Conservation (phyloP, 768 basidiomycete species). For the Galerina sulciceps region DNA sequence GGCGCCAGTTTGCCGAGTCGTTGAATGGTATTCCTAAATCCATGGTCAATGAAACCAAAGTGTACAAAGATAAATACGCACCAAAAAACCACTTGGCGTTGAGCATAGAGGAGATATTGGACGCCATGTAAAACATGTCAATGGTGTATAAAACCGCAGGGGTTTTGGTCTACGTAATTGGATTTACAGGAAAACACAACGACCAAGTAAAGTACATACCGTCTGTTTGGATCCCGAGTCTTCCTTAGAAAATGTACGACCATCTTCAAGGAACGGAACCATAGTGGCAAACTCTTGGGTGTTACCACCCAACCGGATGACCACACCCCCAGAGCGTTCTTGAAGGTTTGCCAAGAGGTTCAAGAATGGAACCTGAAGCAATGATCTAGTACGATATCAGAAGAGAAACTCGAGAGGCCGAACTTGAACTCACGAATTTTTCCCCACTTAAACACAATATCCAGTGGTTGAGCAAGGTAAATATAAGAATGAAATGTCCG, state of each 20-base stretch:
- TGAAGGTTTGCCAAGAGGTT: constrained; percentile 76
- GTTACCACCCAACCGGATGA: constrained; percentile 77
- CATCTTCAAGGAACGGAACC: constrained; percentile 47
- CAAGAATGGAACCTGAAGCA: constrained; percentile 66
- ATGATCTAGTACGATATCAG: constrained; percentile 37
- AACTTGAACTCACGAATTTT: constrained; percentile 49
- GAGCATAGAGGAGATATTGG: constrained; percentile 58
- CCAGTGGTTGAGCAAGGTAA: not conserved
- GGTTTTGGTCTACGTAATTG: constrained; percentile 52
- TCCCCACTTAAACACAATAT: constrained; percentile 44
- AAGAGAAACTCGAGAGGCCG: not conserved
- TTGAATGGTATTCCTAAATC: constrained; percentile 61
- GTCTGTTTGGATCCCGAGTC: constrained; percentile 21
- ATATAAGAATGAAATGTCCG: not conserved
- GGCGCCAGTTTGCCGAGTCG: constrained; percentile 54
- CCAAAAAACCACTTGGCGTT: constrained; percentile 69
- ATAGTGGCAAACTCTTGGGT: constrained; percentile 70
- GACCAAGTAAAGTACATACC: constrained; percentile 9
- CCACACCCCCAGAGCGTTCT: constrained; percentile 62
- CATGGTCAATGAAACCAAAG: not conserved
- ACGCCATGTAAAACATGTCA: constrained; percentile 69
- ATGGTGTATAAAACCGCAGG: constrained; percentile 64
- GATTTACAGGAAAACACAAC: not conserved
- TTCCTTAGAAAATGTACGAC: constrained; percentile 31
- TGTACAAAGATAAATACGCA: constrained; percentile 11